These are phyloP conservation scores for Copromyces sp. DNA, from an alignment of 495 filamentous ascomycete species.

Conservation along the genomic window DNA sequence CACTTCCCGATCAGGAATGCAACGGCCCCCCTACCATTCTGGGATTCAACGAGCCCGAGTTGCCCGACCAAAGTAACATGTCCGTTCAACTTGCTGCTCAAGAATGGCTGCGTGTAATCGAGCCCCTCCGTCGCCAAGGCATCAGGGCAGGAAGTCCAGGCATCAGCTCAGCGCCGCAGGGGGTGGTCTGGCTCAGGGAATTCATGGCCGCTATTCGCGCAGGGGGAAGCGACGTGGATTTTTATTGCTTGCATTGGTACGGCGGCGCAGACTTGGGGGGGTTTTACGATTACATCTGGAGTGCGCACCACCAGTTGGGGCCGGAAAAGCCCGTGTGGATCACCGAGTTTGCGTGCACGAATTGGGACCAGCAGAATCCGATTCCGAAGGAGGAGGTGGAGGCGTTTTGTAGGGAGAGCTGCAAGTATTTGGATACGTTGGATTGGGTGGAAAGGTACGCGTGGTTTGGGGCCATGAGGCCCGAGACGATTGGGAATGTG, in stretches of 20 bases:
- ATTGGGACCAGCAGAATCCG: conserved; percentile 11
- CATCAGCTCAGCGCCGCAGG: conserved; percentile 14
- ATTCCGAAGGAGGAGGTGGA: conserved; percentile 9
- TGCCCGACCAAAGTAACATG: conserved; percentile 13
- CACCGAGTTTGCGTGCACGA: conserved; percentile 16
- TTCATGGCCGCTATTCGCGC: conserved; percentile 8
- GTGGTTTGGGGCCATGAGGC: conserved; percentile 17
- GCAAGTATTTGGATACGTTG: conserved; percentile 14
- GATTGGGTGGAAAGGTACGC: conserved; percentile 20
- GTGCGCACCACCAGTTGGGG: conserved; percentile 13
- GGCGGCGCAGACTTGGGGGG: conserved; percentile 9
- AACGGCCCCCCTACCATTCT: neutral
- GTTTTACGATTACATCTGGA: conserved; percentile 20
- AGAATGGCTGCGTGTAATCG: conserved; percentile 12
- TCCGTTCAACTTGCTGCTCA: conserved; percentile 7
- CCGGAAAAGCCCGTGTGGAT: conserved; percentile 15
- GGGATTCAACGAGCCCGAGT: conserved; percentile 17
- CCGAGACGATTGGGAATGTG: conserved; percentile 11
- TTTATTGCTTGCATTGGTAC: conserved; percentile 18
- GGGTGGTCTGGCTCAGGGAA: conserved; percentile 8
- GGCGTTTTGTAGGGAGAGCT: conserved; percentile 10
- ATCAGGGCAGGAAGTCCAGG: conserved; percentile 11
- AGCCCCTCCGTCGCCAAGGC: conserved; percentile 4
- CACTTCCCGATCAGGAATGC: neutral
- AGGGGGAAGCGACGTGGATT: conserved; percentile 10